Evolutionary conservation across 495 filamentous ascomycete genomes (phyloP).

Genomic region (Lasiosphaeria ovina): DNA sequence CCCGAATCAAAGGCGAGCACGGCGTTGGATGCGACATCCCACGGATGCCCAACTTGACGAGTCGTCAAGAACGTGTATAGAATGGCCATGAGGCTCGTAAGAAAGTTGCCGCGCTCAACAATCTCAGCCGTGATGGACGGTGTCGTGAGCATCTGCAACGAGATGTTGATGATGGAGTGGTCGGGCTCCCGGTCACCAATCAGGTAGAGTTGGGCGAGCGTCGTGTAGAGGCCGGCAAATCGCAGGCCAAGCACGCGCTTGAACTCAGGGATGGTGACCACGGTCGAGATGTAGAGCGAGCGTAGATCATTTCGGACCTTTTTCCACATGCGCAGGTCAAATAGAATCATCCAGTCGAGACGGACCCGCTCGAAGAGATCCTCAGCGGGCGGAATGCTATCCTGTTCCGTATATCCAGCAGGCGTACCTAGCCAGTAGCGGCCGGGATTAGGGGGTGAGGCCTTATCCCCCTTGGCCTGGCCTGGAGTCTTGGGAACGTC

Average conservation of each 20-base stretch:
- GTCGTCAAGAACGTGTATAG: slow-evolving; percentile 97
- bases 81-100: slow-evolving; percentile 92
- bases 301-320: slow-evolving; percentile 85
- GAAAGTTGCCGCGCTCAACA: slow-evolving; percentile 91
- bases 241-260: slow-evolving; percentile 93
- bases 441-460: slow-evolving; percentile 51
- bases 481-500: slow-evolving; percentile 59
- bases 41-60: slow-evolving; percentile 88
- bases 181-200: slow-evolving; percentile 96
- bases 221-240: slow-evolving; percentile 90
- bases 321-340: slow-evolving; percentile 95
- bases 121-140: slow-evolving; percentile 94
- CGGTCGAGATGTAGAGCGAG: slow-evolving; percentile 92
- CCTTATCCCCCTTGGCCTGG: slow-evolving; percentile 29
- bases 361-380: slow-evolving; percentile 84
- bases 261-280: slow-evolving; percentile 91
- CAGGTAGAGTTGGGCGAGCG: slow-evolving; percentile 88
- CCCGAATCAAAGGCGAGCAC: slow-evolving; percentile 90
- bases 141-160: slow-evolving; percentile 92
- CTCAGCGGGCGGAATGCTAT: slow-evolving; percentile 67
- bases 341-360: slow-evolving; percentile 94
- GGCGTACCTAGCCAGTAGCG: slow-evolving; percentile 86
- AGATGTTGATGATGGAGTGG: slow-evolving; percentile 97
- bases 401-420: slow-evolving; percentile 55
- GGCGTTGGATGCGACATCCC: slow-evolving; percentile 77